Base-by-base conservation (phyloP, 2,329 filamentous ascomycete species). In the Talaromyces sp. region DNA sequence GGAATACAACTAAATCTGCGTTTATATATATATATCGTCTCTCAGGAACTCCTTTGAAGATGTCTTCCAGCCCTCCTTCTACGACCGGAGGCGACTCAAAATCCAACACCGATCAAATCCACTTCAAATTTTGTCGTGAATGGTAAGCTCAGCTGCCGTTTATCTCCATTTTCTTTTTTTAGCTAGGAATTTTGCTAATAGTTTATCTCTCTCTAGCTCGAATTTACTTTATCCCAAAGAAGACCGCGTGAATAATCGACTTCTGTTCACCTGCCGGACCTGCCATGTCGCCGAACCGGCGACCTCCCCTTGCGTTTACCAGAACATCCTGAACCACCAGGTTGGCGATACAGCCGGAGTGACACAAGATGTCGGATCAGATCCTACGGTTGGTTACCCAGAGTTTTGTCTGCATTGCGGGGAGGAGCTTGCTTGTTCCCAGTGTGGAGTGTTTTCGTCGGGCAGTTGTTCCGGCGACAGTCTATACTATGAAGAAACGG, bases 201-300 rank as follows among this genome's bases (percentile, higher is more conserved):
- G 40, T 18, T 10, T n/a, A 16, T n/a, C 12, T 12, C 53, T 8
- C 47, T 28, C 52, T 68, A 90, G 88, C 81, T 96, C 93, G 70
- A 99, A 99, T 83, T 90, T 99, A 85, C 84, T 99, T 60, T 98
- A 98, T 74, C 95, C 95, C 57, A 95, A 96, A 79, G 96, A 99
- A 82, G 92, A 99, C 78, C 87, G 89, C 65, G 83, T 88, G 64
- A 87, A 87, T 65, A 91, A 91, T 80, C 89, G 88, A 71, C 88
- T 99, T 68, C 89, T 96, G 82, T 99, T 96, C 79, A 92, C 91
- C 66, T 99, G 95, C 83, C 91, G 94, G 70, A 97, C 93, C 61
- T 99, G 95, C 81, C 89, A 92, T 73, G 96, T 92, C 79, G 91
- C 89, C 70, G 92, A 96, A 75, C 87, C 89, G 66, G 93, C 94